A percentile compares a stretch with the other conserved stretches of the same genome.
phyloP scores from a whole-genome alignment of 768 basidiomycete species.

The Cystofilobasidium macerans region DNA sequence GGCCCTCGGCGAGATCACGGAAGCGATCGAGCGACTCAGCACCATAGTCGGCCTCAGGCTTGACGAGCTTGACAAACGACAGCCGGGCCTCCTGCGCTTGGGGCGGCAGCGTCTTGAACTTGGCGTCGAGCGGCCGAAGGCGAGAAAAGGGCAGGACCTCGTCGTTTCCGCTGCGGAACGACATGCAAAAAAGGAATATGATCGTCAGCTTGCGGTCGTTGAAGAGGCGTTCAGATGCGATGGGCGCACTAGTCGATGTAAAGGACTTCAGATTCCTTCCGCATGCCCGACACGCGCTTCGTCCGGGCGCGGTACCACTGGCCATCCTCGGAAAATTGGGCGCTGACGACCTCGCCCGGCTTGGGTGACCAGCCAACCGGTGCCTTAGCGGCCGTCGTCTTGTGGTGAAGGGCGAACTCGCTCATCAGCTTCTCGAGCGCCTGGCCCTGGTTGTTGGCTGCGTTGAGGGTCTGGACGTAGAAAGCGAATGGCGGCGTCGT shows the following conservation, averaged over 20 bases:
- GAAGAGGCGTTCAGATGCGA: neutral
- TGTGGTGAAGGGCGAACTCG: slow-evolving; percentile 81
- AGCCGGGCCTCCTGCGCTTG: slow-evolving; percentile 92
- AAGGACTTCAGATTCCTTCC: slow-evolving; percentile 86
- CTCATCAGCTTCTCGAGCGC: slow-evolving; percentile 86
- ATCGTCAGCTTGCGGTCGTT: neutral
- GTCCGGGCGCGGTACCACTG: slow-evolving; percentile 93
- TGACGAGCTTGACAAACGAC: slow-evolving; percentile 64
- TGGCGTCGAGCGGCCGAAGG: slow-evolving; percentile 76
- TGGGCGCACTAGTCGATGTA: slow-evolving; percentile 53
- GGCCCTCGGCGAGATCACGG: slow-evolving; percentile 60
- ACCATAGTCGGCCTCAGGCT: slow-evolving; percentile 74
- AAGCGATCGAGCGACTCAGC: slow-evolving; percentile 76
- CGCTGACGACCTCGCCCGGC: slow-evolving; percentile 81
- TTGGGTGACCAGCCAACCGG: slow-evolving; percentile 66
- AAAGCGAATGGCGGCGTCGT: slow-evolving; percentile 59
- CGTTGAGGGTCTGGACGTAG: slow-evolving; percentile 70
- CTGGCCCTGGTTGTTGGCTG: slow-evolving; percentile 67
- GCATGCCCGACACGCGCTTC: slow-evolving; percentile 68
- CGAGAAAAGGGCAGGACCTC: slow-evolving; percentile 64
- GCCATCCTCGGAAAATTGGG: slow-evolving; percentile 66
- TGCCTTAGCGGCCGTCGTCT: slow-evolving; percentile 46
- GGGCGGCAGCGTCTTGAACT: slow-evolving; percentile 78
- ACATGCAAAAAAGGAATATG: neutral
- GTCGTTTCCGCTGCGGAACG: slow-evolving; percentile 62